Conservation (phyloP, 78 protist species). For the Fonticula alba region DNA sequence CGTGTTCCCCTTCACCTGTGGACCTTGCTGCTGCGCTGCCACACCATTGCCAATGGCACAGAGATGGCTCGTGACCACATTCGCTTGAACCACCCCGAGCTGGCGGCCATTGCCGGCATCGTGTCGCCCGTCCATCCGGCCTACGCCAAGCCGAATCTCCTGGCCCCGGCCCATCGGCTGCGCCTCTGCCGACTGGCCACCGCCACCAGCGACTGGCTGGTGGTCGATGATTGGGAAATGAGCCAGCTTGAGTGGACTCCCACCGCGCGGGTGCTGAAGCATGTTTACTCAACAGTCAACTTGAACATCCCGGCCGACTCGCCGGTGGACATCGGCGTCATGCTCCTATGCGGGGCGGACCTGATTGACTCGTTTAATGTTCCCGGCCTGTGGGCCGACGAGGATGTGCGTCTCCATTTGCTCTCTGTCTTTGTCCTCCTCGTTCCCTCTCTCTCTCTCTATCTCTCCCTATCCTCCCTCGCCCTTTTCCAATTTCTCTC, state of each 20-base stretch:
- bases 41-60: too few species aligned
- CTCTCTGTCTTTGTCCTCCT: too few species aligned
- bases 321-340: background rate
- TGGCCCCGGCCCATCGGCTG: background rate
- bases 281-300: background rate
- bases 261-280: conserved; percentile 6
- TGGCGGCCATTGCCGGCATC: conserved; percentile 9
- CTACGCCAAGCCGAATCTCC: conserved; percentile 5
- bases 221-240: background rate
- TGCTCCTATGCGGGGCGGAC: conserved; percentile 11
- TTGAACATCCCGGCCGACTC: background rate
- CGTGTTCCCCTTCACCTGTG: too few species aligned
- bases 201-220: background rate
- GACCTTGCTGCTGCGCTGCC: too few species aligned
- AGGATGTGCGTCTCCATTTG: background rate
- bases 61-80: background rate
- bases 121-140: conserved; percentile 1
- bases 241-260: conserved; percentile 8
- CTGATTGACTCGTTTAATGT: background rate
- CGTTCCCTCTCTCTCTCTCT: too few species aligned
- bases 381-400: conserved; percentile 2
- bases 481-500: too few species aligned
- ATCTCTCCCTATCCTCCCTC: too few species aligned
- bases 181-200: background rate
- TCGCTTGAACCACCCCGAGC: background rate